Evolutionary conservation across 2,329 filamentous ascomycete genomes (phyloP), one percentile per base, ranked within the genome.

Genomic region (Akanthomyces lecanii): DNA sequence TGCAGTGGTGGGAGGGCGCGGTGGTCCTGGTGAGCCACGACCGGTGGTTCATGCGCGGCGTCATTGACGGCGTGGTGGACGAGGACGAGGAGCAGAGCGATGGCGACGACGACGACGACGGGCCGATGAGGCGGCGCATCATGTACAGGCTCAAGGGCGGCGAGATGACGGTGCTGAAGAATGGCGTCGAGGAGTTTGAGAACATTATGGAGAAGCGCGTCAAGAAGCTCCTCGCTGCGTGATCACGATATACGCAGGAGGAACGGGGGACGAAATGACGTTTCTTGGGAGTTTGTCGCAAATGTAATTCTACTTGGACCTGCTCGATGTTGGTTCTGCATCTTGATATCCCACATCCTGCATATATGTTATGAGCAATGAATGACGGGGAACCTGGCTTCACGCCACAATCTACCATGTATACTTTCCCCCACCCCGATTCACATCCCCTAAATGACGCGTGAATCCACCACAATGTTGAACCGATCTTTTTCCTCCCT

Each of bases 11-110:
- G 81, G 82, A 87, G 62, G 91, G 91, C 0, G 91, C 90, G 0
- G 82, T 95, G 4, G 76, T 96, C 45, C 76, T 95, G 5, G 88
- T 95, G 5, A 92, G 87, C 42, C 92, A 96, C 77, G 91, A 96
- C 72, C 81, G 92, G 38, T 96, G 90, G 81, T 89, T 96, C 69
- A 83, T 95, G 76, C 82, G 88, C 52, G 86, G 86, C 2, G 89
- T 89, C 0, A 80, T 95, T 1, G 88, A 91, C 71, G 88, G 88
- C 0, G 74, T 72, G 54, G 81, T 75, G n/a, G 75, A 72, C 2
- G 78, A 77, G 3, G 77, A 75, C 2, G 76, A 76, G 38, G 71
- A 72, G 63, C 73, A 80, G 18, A 25, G 12, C 1, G 79, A 80
- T 51, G 75, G 77, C 21, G 72, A 71, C 2, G 67, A 65, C 1